Evolutionary conservation across 306 rosid genomes (phyloP).

Genomic region (Quercus gilva): DNA sequence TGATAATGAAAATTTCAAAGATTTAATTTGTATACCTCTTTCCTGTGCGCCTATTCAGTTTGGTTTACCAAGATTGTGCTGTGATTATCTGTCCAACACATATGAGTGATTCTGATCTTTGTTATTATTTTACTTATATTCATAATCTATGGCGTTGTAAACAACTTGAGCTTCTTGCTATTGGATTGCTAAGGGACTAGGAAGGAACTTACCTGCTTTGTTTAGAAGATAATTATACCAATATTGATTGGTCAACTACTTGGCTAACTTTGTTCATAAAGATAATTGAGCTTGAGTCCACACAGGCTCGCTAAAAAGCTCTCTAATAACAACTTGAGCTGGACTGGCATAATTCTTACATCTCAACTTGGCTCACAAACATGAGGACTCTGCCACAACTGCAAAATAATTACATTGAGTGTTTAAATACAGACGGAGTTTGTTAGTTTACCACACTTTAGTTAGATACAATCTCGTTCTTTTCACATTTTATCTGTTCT

Average conservation of each 20-base stretch:
- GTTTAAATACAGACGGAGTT: neutral
- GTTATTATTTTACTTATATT: neutral
- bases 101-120: neutral
- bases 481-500: neutral
- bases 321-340: too few relatives aligned
- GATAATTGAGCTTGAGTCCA: neutral
- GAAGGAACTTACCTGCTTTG: neutral
- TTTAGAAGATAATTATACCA: neutral
- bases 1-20: neutral
- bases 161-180: neutral
- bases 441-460: neutral
- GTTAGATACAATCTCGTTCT: neutral
- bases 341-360: too few relatives aligned
- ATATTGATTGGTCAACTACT: neutral
- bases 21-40: neutral
- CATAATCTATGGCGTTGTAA: neutral
- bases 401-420: neutral
- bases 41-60: neutral
- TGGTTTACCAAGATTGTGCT: neutral
- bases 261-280: neutral
- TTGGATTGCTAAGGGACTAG: neutral
- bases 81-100: neutral
- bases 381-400: neutral
- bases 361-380: neutral
- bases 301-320: too few relatives aligned